A percentile compares a stretch with the other conserved stretches of the same genome.
phyloP scores from a whole-genome alignment of 2,329 filamentous ascomycete species.

The Thermoascus crustaceus region DNA sequence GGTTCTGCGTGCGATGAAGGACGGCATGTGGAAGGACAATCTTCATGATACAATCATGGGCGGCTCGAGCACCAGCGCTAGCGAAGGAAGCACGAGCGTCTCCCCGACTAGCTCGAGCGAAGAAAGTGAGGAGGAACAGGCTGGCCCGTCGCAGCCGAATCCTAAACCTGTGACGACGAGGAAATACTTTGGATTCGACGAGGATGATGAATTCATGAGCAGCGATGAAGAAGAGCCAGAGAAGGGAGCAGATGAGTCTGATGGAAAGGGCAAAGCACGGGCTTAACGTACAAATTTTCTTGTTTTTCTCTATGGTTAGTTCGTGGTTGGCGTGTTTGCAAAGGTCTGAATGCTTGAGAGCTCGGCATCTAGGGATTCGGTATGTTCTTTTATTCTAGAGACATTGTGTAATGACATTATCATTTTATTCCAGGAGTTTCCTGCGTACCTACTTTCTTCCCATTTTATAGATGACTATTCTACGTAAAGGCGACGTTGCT shows the following conservation, averaged over 20 bases:
- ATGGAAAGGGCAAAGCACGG: slow-evolving; percentile 28
- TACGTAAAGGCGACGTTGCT: too few species aligned
- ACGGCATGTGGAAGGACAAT: slow-evolving; percentile 40
- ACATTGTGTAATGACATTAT: not conserved
- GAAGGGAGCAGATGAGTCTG: slow-evolving; percentile 8
- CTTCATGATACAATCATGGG: slow-evolving; percentile 29
- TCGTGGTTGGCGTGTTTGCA: too few species aligned
- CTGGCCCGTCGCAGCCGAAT: slow-evolving; percentile 18
- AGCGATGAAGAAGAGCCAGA: slow-evolving; percentile 33
- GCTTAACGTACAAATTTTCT: slow-evolving; percentile 13
- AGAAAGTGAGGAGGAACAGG: slow-evolving; percentile 26
- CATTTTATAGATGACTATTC: too few species aligned
- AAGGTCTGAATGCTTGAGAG: too few species aligned
- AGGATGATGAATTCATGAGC: slow-evolving; percentile 40
- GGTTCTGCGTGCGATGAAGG: slow-evolving; percentile 64
- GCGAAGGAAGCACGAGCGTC: slow-evolving; percentile 28
- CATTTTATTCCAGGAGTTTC: not conserved
- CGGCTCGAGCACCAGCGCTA: slow-evolving; percentile 32
- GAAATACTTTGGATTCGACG: slow-evolving; percentile 41
- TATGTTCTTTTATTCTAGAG: not conserved
- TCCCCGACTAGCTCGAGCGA: slow-evolving; percentile 24
- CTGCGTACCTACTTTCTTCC: too few species aligned
- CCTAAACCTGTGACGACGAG: slow-evolving; percentile 22
- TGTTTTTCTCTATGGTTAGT: too few species aligned
- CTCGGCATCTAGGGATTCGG: not conserved